Evolutionary conservation across 257 asterid genomes (phyloP), one percentile per base, ranked within the genome.

Genomic region (Gentiana dahurica): DNA sequence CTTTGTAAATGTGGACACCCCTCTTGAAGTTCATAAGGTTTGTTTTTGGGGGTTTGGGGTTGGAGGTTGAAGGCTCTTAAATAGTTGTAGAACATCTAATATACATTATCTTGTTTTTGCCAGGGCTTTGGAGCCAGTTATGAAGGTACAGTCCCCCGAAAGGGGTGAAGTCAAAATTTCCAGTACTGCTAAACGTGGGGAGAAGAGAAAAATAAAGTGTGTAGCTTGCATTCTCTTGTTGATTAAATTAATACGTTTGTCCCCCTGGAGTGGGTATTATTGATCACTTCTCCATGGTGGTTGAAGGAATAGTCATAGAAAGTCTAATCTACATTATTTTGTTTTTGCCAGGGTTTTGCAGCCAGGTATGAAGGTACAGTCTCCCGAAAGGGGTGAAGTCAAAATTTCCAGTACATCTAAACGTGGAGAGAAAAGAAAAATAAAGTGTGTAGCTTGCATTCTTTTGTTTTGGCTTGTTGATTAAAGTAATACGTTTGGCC

Each of bases 151-250:
- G 36, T 52, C 70, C 62, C 59, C 73, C 44, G 82, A 71, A 64
- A 75, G 70, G 65, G 76, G 63, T 53, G 79, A 76, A 62, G 65
- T 62, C 50, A 73, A 64, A 50, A 51, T 65, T 58, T 57, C 77
- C 55, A 78, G 74, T 8, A 66, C 52, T 48, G 68, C 55, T 72
- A 79, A 73, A 55, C 73, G 79, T 37, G 79, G 79, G 45, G 94
- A 87, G 54, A 80, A 86, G 79, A 92, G 79, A 71, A 88, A 88
- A 75, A 83, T 81, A 71, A 81, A 81, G 97, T 92, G 34, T 13
- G 95, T 70, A 72, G 68, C 71, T 49, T 48, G 24, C 8, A 32
- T 65, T 64, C 58, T 36, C 52, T 53, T 60, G 58, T 39, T 15
- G 34, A 36, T 49, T 32, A 57, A 38, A 10, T 37, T 51, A 8